Base-by-base conservation (phyloP, 1,139 yeast species). In the Spencermartinsiella ligniputridi region DNA sequence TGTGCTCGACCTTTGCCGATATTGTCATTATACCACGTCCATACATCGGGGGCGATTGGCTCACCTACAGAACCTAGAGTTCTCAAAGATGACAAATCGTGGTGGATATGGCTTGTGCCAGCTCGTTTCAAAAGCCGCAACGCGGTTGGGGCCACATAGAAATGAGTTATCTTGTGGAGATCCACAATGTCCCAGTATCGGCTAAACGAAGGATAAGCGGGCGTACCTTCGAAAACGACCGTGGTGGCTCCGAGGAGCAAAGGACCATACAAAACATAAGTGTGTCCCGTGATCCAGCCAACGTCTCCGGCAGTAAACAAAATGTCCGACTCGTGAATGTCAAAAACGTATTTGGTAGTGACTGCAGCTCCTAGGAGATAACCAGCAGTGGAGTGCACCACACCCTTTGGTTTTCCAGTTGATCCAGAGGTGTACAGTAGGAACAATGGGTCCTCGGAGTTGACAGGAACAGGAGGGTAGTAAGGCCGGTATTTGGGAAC, bases 271-370 rank as follows among this genome's bases (percentile, higher is more conserved):
- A 90, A 74, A 33, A 95, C 96, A 62, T 92, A 90, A 34, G 97
- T 83, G 69, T 90, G 97, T 58, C 97, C 97, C 30, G 97, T 90
- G 64, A 90, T 92, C 97, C 97, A 90, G 67, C 97, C 97, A 44
- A 90, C 96, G 68, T 90, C 97, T 66, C 97, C 97, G 43, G 97
- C 97, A 41, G 97, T 90, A 75, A 92, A 92, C 51, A 90, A 73
- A 44, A 84, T 77, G 67, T 90, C 97, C 58, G 84, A 83, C 43
- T 82, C 78, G 64, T 88, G 96, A 45, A 90, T 76, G 67, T 92
- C 97, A 64, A 90, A 90, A 45, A 89, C 86, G 67, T 89, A 92
- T 68, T 83, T 85, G 47, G 96, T 86, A 48, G 97, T 87, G 69
- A 89, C 70, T 43, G 96, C 92, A 39, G 97, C 97, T 56, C 96